These are phyloP conservation scores for Tricholomella constricta DNA, from an alignment of 768 basidiomycete species.

Conservation along the genomic window DNA sequence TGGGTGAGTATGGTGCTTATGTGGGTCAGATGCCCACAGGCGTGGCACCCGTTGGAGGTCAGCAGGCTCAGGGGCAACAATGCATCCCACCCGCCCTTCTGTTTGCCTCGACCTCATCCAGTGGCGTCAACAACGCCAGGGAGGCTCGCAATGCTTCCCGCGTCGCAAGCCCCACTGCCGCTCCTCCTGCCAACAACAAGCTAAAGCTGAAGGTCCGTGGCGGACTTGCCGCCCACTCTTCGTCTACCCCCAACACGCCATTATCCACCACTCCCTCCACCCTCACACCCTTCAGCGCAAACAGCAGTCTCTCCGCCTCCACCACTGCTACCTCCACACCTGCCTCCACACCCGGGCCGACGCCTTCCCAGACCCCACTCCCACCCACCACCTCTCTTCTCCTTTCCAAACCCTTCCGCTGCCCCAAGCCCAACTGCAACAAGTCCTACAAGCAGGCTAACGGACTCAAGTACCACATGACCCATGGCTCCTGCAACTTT, in stretches of 20 bases:
- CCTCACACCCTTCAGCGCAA: conserved; percentile 11
- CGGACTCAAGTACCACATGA: conserved; percentile 92
- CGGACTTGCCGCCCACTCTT: conserved; percentile 9
- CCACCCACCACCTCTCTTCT: conserved; percentile 53
- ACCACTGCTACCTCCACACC: conserved; percentile 7
- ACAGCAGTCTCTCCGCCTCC: background rate
- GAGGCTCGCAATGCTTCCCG: conserved; percentile 15
- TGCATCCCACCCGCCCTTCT: conserved; percentile 26
- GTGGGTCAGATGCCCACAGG: conserved; percentile 4
- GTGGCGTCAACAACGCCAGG: conserved; percentile 12
- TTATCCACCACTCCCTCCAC: conserved; percentile 21
- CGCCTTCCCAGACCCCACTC: conserved; percentile 5
- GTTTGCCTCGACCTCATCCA: conserved; percentile 16
- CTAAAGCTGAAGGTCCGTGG: conserved; percentile 25
- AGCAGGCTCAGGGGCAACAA: conserved; percentile 15
- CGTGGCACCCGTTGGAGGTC: conserved; percentile 5
- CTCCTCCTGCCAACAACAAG: conserved; percentile 15
- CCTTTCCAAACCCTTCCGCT: conserved; percentile 84
- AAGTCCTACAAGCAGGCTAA: conserved; percentile 97
- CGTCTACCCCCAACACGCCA: conserved; percentile 22
- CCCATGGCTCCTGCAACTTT: conserved; percentile 91
- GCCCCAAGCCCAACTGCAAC: conserved; percentile 94
- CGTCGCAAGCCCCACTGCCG: background rate
- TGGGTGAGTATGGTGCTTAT: conserved; percentile 7
- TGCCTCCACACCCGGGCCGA: conserved; percentile 23